These are phyloP conservation scores for Xylogone sp. DNA, from an alignment of 2,329 filamentous ascomycete genomes.

Conservation along the genomic window DNA sequence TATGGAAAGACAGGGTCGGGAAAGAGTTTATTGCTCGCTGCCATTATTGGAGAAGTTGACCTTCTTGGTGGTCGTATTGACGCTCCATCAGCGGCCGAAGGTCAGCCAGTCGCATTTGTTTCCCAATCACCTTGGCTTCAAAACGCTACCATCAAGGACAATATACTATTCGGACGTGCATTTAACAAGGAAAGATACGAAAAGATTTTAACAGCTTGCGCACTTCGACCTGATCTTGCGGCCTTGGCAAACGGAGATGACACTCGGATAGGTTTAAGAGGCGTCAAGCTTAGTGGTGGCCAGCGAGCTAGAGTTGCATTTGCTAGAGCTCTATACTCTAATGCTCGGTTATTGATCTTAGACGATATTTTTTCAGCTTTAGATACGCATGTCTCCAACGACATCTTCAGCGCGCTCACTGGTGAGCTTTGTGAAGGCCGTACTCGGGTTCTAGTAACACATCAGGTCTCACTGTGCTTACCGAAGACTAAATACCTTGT, in stretches of 20 bases:
- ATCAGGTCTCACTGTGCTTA: too few relatives aligned
- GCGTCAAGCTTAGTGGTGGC: conserved; percentile 75
- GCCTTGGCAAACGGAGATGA: conserved; percentile 70
- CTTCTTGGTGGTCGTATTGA: conserved; percentile 44
- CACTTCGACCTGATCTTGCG: conserved; percentile 67
- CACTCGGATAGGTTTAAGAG: conserved; percentile 77
- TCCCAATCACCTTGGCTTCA: conserved; percentile 80
- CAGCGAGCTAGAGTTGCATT: conserved; percentile 65
- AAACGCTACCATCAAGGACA: conserved; percentile 70
- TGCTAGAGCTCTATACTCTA: conserved; percentile 52
- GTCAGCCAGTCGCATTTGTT: conserved; percentile 33
- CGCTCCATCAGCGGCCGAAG: conserved; percentile 50
- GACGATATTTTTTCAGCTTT: conserved; percentile 54
- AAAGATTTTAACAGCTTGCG: conserved; percentile 65
- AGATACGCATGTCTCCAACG: conserved; percentile 25
- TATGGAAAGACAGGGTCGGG: conserved; percentile 36
- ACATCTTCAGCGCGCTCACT: too few relatives aligned
- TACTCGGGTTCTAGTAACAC: too few relatives aligned
- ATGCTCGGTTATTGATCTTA: conserved; percentile 45
- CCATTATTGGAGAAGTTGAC: conserved; percentile 52
- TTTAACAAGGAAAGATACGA: conserved; percentile 61
- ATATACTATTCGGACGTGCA: conserved; percentile 71
- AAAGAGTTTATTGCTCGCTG: conserved; percentile 36
- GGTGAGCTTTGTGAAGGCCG: too few relatives aligned
- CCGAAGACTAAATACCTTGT: too few relatives aligned